Evolutionary conservation across 2,329 filamentous ascomycete species (phyloP).

Genomic region (Botrytis medusae): DNA sequence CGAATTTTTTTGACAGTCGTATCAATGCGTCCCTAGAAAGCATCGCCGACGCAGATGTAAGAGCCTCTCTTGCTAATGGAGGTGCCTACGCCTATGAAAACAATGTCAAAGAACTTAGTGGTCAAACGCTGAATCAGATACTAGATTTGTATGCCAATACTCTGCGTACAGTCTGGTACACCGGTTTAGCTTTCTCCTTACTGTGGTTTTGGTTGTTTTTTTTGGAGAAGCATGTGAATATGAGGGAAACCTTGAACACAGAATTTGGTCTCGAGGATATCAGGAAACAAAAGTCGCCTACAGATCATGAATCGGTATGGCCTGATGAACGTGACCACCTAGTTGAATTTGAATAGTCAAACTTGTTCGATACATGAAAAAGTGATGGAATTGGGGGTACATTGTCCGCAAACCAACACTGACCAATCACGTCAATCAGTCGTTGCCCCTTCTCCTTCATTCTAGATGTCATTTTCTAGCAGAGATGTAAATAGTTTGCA

Average conservation of each 20-base stretch:
- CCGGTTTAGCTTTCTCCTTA: neutral
- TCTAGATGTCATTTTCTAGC: too few species aligned
- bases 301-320: neutral
- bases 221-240: conserved; percentile 10
- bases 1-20: conserved; percentile 18
- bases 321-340: neutral
- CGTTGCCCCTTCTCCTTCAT: too few species aligned
- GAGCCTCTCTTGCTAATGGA: neutral
- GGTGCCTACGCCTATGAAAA: neutral
- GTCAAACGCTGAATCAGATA: neutral
- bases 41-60: neutral
- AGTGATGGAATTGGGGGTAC: neutral
- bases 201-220: conserved; percentile 3
- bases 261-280: conserved; percentile 16
- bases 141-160: neutral
- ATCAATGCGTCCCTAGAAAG: neutral
- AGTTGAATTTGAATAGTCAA: neutral
- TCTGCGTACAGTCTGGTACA: conserved; percentile 1
- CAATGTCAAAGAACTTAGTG: neutral
- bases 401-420: too few species aligned
- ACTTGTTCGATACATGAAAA: neutral
- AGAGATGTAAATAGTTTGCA: too few species aligned
- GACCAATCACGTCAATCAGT: too few species aligned
- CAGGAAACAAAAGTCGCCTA: neutral
- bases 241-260: conserved; percentile 3